phyloP scores from a whole-genome alignment of 352 stramenopile genomes.

The Globisporangium nunn region DNA sequence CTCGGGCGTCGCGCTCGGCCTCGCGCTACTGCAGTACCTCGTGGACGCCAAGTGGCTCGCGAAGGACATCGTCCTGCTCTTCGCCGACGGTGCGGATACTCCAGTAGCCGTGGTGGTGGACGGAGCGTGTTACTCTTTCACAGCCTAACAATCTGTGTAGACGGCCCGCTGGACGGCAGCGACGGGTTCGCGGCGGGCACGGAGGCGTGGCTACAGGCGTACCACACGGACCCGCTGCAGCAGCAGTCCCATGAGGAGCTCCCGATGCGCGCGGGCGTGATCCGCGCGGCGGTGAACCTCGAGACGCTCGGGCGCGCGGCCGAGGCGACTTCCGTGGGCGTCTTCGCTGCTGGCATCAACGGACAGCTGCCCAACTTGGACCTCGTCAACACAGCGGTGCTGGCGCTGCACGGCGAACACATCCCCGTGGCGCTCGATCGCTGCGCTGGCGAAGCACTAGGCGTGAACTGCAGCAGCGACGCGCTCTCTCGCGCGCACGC shows the following conservation, averaged over 20 bases:
- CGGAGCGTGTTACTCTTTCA: too few species aligned
- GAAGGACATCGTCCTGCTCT: constrained; percentile 77
- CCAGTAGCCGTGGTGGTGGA: too few species aligned
- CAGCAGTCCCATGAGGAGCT: constrained; percentile 20
- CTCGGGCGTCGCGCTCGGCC: constrained; percentile 46
- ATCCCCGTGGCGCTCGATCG: constrained; percentile 49
- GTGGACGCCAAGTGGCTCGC: constrained; percentile 62
- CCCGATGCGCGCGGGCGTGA: constrained; percentile 65
- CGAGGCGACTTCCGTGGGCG: constrained; percentile 27
- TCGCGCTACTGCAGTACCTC: constrained; percentile 60
- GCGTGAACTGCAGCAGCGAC: constrained; percentile 6
- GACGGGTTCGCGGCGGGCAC: constrained; percentile 58
- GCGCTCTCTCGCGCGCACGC: constrained; percentile 5
- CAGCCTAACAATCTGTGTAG: constrained; percentile 15
- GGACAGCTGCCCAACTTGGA: constrained; percentile 84
- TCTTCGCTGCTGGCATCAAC: constrained; percentile 71
- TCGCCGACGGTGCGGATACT: constrained; percentile 43
- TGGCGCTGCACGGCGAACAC: constrained; percentile 33
- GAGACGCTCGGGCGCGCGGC: constrained; percentile 34
- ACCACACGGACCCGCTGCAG: constrained; percentile 50
- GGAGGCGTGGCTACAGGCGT: constrained; percentile 63
- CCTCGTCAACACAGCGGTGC: constrained; percentile 74
- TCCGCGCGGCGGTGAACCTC: constrained; percentile 70
- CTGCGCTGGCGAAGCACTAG: constrained; percentile 14
- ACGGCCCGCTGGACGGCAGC: constrained; percentile 48